These are phyloP conservation scores for Hypocrella siamensis DNA, from an alignment of 2,329 filamentous ascomycete genomes.

Conservation along the genomic window DNA sequence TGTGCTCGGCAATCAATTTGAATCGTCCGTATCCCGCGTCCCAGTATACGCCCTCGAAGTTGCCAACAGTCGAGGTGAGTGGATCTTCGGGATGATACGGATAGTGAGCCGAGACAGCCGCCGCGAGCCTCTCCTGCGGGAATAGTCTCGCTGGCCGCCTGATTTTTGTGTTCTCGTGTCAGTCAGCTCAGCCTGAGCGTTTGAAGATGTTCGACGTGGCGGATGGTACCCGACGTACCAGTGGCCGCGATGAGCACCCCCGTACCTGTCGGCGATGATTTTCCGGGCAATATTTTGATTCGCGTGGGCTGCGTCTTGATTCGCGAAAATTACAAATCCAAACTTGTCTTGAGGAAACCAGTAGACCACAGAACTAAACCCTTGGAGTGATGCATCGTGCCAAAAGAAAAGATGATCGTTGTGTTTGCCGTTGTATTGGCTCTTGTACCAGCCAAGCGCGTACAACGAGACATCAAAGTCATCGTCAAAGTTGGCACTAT, in stretches of 20 bases:
- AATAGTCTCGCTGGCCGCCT: too few relatives aligned
- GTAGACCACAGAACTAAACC: slow-evolving; percentile 12
- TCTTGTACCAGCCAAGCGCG: slow-evolving; percentile 14
- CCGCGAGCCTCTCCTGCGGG: too few relatives aligned
- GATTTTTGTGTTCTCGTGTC: too few relatives aligned
- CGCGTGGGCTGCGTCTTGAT: slow-evolving; percentile 21
- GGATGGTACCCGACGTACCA: too few relatives aligned
- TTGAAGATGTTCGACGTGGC: not conserved
- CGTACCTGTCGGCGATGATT: slow-evolving; percentile 15
- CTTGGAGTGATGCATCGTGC: slow-evolving; percentile 14
- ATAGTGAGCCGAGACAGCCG: too few relatives aligned
- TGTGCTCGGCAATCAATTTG: slow-evolving; percentile 6
- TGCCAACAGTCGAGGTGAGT: too few relatives aligned
- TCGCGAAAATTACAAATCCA: slow-evolving; percentile 19
- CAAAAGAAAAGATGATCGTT: slow-evolving; percentile 12
- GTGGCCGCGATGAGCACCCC: too few relatives aligned
- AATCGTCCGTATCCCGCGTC: slow-evolving; percentile 23
- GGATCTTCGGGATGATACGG: too few relatives aligned
- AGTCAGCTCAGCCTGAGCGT: too few relatives aligned
- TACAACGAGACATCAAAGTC: slow-evolving; percentile 11
- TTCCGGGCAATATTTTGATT: slow-evolving; percentile 10
- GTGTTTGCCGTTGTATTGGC: slow-evolving; percentile 10
- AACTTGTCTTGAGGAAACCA: slow-evolving; percentile 18
- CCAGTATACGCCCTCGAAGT: slow-evolving; percentile 24
- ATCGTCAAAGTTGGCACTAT: not conserved